These are phyloP conservation scores for Chrysoporthe puriensis DNA, from an alignment of 2,329 filamentous ascomycete species.

Conservation along the genomic window DNA sequence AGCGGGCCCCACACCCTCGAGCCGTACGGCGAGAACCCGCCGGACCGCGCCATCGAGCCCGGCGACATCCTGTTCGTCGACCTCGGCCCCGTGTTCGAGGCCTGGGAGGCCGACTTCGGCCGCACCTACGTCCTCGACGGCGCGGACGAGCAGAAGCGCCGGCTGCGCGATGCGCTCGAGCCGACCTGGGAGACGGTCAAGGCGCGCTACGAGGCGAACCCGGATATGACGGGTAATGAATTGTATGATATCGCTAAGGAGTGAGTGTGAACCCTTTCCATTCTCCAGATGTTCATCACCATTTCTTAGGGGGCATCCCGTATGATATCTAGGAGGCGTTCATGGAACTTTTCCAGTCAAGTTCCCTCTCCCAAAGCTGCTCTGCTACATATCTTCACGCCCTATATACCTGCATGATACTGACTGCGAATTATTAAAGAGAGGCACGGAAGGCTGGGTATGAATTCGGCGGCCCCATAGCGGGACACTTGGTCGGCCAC, in stretches of 20 bases:
- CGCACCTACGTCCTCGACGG: slow-evolving; percentile 54
- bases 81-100: slow-evolving; percentile 55
- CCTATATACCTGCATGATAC: background rate
- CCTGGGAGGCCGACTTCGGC: slow-evolving; percentile 58
- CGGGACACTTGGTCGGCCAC: slow-evolving; percentile 54
- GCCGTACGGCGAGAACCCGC: slow-evolving; percentile 53
- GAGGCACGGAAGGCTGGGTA: slow-evolving; percentile 45
- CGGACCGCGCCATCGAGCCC: slow-evolving; percentile 49
- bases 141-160: slow-evolving; percentile 47
- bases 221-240: slow-evolving; percentile 51
- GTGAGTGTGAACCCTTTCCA: background rate
- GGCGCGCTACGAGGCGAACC: slow-evolving; percentile 41
- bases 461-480: slow-evolving; percentile 47
- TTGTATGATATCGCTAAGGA: slow-evolving; percentile 49
- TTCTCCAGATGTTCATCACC: background rate
- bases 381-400: background rate
- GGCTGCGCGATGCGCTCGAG: slow-evolving; percentile 49
- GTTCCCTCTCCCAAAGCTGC: background rate
- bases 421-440: background rate
- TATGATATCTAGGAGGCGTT: no score
- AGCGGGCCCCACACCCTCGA: slow-evolving; percentile 53
- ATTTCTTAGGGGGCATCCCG: no score
- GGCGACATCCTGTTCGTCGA: slow-evolving; percentile 58
- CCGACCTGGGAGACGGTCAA: slow-evolving; percentile 52
- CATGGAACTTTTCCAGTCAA: no score